Evolutionary conservation across 805 yeast genomes (phyloP).

Genomic region (Zygosaccharomyces siamensis): DNA sequence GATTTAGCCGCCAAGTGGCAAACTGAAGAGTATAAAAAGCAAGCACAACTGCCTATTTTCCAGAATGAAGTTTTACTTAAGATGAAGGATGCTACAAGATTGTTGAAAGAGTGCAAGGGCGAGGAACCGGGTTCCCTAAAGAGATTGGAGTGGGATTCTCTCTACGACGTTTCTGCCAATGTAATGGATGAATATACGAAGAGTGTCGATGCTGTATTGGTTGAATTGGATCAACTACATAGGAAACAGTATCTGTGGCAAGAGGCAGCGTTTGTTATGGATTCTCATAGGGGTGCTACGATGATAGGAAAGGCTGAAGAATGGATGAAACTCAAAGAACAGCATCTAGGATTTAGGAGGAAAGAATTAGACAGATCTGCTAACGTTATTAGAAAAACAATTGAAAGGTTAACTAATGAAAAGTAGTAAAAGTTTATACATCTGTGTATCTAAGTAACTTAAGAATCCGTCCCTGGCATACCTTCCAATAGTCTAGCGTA

Average conservation of each 20-base stretch:
- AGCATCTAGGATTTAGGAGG: conserved; percentile 20
- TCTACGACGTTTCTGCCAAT: conserved; percentile 29
- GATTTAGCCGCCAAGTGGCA: conserved; percentile 28
- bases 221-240: conserved; percentile 23
- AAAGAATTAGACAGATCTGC: conserved; percentile 25
- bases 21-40: conserved; percentile 13
- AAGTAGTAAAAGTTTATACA: conserved; percentile 1
- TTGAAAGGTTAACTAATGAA: conserved; percentile 20
- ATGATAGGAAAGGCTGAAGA: conserved; percentile 25
- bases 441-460: background rate
- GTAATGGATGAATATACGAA: conserved; percentile 31
- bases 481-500: conserved; percentile 52
- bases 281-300: conserved; percentile 30
- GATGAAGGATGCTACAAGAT: conserved; percentile 17
- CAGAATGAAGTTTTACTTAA: conserved; percentile 17
- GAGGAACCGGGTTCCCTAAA: conserved; percentile 6
- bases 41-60: conserved; percentile 14
- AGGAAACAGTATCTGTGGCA: conserved; percentile 32
- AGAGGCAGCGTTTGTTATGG: conserved; percentile 32
- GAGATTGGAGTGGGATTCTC: conserved; percentile 30
- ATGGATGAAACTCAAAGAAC: conserved; percentile 30
- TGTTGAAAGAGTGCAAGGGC: conserved; percentile 10
- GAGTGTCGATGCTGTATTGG: conserved; percentile 23
- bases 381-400: conserved; percentile 27
- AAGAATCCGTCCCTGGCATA: conserved; percentile 34